Base-by-base conservation (phyloP, 2,329 filamentous ascomycete genomes). In the Microsporum audouinii region DNA sequence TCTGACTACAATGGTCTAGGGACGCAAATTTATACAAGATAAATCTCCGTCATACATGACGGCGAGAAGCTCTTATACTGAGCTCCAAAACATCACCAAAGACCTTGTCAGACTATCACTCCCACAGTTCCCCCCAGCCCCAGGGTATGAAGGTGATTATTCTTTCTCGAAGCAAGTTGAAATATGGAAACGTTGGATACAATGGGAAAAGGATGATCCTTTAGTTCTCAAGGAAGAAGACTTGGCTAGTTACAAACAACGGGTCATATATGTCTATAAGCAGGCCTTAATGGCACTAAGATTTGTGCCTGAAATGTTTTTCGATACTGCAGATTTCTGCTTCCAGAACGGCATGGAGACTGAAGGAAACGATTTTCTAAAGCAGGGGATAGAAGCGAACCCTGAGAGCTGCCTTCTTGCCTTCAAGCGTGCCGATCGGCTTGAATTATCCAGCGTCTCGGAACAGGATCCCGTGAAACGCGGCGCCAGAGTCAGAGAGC, bases 231-330 rank as follows among this genome's bases (percentile, higher is more conserved):
- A 89, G 70, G 81, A 86, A 1, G 91, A 97, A 60, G 91, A 97
- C 67, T 79, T 82, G 2, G 82, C 84, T 59, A 81, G 83, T 5
- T 94, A 87, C 74, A 88, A 87, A 66, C 82, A 88, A 66, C 86
- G 94, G 45, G 83, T 97, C 47, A 74, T 96, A 5, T 95, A 95
- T 72, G 87, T 89, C 65, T 97, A 96, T 79, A 94, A 91, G 72
- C 92, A 96, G 72, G 90, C 92, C 3, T 77, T 95, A 55, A 96
- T 96, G 88, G 87, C 91, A 2, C 78, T 99, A 60, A 86, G 91
- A 58, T 99, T 97, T 75, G 94, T 92, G 84, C 91, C 94, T 2
- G 89, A 95, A 71, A 86, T 96, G 67, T 99, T 94, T 94, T 91
- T 91, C 57, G 91, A 96, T 63, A 92, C 91, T 7, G 89, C 91